A percentile compares a stretch with the other conserved stretches of the same genome.
These are phyloP conservation scores for Pichia membranifaciens DNA, from an alignment of 805 yeast genomes.

Conservation along the genomic window DNA sequence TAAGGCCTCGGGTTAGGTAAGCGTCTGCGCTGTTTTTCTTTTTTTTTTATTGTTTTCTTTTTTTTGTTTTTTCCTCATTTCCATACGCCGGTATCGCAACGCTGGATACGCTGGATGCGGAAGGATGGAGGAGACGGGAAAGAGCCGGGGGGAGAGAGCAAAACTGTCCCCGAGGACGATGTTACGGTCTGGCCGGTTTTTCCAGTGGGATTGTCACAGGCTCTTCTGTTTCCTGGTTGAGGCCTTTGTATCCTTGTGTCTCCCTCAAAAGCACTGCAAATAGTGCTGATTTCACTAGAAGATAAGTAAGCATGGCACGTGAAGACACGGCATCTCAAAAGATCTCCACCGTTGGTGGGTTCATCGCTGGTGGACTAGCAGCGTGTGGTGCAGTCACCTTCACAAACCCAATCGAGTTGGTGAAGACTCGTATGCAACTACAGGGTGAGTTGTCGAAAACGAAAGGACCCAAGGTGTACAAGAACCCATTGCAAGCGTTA, in stretches of 20 bases:
- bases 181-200: no score
- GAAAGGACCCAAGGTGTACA: slow-evolving; percentile 51
- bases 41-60: slow-evolving; percentile 1
- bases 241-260: no score
- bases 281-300: background rate
- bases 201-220: no score
- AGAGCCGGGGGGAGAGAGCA: no score
- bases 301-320: background rate
- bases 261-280: no score
- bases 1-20: background rate
- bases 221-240: no score
- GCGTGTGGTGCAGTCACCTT: slow-evolving; percentile 98
- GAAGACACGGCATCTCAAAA: slow-evolving; percentile 42
- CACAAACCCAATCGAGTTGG: slow-evolving; percentile 92
- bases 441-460: slow-evolving; percentile 78
- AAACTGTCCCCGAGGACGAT: no score
- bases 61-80: background rate
- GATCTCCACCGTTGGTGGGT: slow-evolving; percentile 68
- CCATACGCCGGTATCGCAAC: background rate
- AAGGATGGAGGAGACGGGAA: no score
- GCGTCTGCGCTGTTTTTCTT: background rate
- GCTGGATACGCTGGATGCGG: no score
- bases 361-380: slow-evolving; percentile 86
- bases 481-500: slow-evolving; percentile 82
- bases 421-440: slow-evolving; percentile 92